Evolutionary conservation across 345 rosid species (phyloP).

Genomic region (Punica granatum): DNA sequence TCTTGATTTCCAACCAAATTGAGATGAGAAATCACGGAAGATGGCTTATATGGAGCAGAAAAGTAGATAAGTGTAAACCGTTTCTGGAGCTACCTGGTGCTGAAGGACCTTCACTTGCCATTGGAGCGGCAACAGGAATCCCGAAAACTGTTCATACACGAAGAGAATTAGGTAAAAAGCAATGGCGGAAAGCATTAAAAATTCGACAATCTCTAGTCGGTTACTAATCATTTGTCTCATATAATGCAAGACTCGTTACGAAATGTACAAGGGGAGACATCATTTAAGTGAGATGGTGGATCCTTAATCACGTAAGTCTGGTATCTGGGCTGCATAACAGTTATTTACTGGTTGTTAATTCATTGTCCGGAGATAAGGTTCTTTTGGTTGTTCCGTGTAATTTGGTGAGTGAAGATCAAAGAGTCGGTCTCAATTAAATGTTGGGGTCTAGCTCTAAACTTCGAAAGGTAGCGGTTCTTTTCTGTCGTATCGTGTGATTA

Average conservation of each 20-base stretch:
- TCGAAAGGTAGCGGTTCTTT: background rate
- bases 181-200: background rate
- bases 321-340: background rate
- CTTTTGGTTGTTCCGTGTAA: background rate
- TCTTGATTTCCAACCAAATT: background rate
- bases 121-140: conserved; percentile 16
- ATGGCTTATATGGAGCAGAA: background rate
- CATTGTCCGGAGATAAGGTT: background rate
- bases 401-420: background rate
- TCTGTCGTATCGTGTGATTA: background rate
- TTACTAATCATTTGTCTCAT: background rate
- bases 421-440: background rate
- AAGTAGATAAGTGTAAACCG: background rate
- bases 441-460: background rate
- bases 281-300: background rate
- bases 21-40: background rate
- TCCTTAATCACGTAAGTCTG: background rate
- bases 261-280: background rate
- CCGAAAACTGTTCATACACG: conserved; percentile 1
- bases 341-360: background rate
- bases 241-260: background rate
- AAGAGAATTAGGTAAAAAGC: background rate
- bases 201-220: background rate
- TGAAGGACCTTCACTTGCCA: conserved; percentile 13
- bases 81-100: conserved; percentile 15